These are phyloP conservation scores for Cucurbita maxima DNA, from an alignment of 306 rosid species.

Conservation along the genomic window DNA sequence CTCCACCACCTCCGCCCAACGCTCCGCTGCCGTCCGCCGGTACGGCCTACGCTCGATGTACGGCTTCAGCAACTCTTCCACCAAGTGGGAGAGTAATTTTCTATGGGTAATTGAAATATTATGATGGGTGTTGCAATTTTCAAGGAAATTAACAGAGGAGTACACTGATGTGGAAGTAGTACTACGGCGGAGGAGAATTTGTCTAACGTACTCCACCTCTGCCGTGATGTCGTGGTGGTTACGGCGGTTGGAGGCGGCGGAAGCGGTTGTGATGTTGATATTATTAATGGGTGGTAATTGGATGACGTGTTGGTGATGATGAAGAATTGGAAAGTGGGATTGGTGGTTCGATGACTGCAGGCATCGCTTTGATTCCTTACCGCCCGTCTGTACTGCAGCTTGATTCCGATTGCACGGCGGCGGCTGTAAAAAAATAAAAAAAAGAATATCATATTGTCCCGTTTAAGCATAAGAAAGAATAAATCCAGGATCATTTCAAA, in stretches of 20 bases:
- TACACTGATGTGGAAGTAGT: conserved; percentile 22
- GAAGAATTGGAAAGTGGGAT: conserved; percentile 16
- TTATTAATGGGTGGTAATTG: conserved; percentile 12
- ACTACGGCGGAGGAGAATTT: conserved; percentile 27
- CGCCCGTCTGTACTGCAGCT: conserved; percentile 19
- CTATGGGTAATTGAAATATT: neutral
- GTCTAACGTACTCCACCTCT: conserved; percentile 33
- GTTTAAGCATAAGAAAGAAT: too few relatives aligned
- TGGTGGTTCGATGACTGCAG: conserved; percentile 44
- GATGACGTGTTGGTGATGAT: conserved; percentile 9
- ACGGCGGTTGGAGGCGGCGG: conserved; percentile 14
- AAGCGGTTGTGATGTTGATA: conserved; percentile 16
- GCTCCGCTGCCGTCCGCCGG: neutral
- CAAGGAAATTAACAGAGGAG: conserved; percentile 23
- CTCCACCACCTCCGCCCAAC: conserved; percentile 22
- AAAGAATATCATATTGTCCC: neutral
- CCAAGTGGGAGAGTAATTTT: conserved; percentile 39
- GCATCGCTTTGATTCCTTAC: conserved; percentile 28
- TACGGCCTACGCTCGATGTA: neutral
- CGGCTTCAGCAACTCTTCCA: conserved; percentile 39
- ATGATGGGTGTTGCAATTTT: conserved; percentile 1
- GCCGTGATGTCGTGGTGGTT: neutral
- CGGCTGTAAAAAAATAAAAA: neutral
- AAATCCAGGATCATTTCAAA: too few relatives aligned
- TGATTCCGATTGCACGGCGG: conserved; percentile 1